A percentile compares a stretch with the other conserved stretches of the same genome.
phyloP scores from a whole-genome alignment of 129 eudicot species.

The Sambucus nigra region DNA sequence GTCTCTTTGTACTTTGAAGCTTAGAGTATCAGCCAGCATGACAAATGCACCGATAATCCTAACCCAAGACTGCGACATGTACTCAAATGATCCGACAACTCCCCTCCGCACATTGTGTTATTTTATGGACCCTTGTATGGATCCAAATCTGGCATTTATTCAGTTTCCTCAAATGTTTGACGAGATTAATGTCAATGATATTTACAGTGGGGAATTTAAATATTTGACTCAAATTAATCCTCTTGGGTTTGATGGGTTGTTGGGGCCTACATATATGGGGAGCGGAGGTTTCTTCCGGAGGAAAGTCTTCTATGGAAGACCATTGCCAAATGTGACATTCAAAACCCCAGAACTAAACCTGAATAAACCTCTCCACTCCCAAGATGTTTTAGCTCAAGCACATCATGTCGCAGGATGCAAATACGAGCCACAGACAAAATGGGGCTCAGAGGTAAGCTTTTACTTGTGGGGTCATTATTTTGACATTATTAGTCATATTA shows the following conservation, averaged over 20 bases:
- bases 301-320: conserved; percentile 30
- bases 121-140: conserved; percentile 22
- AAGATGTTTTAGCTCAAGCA: conserved; percentile 26
- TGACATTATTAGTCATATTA: too few species aligned
- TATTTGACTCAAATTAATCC: conserved; percentile 19
- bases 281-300: conserved; percentile 53
- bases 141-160: conserved; percentile 37
- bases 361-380: conserved; percentile 7
- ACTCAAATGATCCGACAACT: conserved; percentile 71
- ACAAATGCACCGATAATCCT: conserved; percentile 54
- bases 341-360: conserved; percentile 22
- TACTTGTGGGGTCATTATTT: neutral
- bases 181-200: conserved; percentile 41
- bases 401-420: conserved; percentile 33
- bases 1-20: conserved; percentile 27
- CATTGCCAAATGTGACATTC: conserved; percentile 1
- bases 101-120: conserved; percentile 46
- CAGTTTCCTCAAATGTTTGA: conserved; percentile 67
- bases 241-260: conserved; percentile 56
- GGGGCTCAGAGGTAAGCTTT: conserved; percentile 40
- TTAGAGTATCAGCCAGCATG: conserved; percentile 68
- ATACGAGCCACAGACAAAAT: conserved; percentile 36
- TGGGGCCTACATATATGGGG: conserved; percentile 47
- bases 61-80: conserved; percentile 65
- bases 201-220: conserved; percentile 39